These are phyloP conservation scores for Erodium texanum DNA, from an alignment of 441 rosid species.

Conservation along the genomic window DNA sequence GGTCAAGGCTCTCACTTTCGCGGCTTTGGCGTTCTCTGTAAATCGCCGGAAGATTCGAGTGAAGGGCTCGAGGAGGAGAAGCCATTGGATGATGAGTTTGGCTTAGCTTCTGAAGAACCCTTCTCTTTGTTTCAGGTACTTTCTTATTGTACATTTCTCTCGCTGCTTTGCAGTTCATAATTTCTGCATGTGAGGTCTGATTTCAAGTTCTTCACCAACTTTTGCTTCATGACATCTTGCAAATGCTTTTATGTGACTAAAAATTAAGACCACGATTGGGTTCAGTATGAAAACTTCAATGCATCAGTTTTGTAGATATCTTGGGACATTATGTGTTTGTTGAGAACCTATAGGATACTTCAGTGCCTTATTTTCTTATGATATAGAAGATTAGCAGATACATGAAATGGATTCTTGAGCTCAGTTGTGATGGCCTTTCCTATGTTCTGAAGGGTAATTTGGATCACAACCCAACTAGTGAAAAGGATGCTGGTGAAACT, in stretches of 20 bases:
- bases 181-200: too few relatives aligned
- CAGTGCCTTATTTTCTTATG: too few relatives aligned
- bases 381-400: too few relatives aligned
- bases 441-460: slow-evolving; percentile 50
- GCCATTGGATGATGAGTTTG: slow-evolving; percentile 31
- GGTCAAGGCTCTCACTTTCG: slow-evolving; percentile 24
- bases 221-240: too few relatives aligned
- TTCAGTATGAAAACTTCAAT: not conserved
- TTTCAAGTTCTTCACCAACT: too few relatives aligned
- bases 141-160: not conserved
- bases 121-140: slow-evolving; percentile 50
- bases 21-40: slow-evolving; percentile 37
- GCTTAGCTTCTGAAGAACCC: slow-evolving; percentile 34
- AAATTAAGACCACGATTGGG: not conserved
- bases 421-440: too few relatives aligned
- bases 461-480: slow-evolving; percentile 24
- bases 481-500: slow-evolving; percentile 32
- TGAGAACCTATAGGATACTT: not conserved
- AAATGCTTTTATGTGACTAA: not conserved
- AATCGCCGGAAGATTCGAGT: slow-evolving; percentile 20
- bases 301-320: not conserved
- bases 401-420: too few relatives aligned
- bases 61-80: slow-evolving; percentile 18
- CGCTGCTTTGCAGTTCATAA: not conserved
- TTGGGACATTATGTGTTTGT: not conserved